These are phyloP conservation scores for Penicillium concentricum DNA, from an alignment of 2,329 filamentous ascomycete species.

Conservation along the genomic window DNA sequence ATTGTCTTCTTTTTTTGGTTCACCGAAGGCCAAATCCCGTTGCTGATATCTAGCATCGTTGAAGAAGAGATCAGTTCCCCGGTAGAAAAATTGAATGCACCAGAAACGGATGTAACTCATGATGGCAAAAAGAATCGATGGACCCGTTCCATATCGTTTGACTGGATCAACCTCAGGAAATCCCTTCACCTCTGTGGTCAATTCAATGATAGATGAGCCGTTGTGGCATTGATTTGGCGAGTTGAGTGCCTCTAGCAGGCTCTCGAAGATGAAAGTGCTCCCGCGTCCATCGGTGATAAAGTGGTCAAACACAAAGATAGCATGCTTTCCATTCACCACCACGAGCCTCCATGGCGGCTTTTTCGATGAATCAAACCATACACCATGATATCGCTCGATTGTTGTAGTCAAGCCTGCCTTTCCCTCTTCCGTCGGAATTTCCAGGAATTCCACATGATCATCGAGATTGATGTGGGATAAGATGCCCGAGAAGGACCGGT, in stretches of 20 bases:
- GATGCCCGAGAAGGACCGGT: conserved; percentile 1
- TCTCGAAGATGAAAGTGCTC: neutral
- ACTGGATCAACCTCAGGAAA: conserved; percentile 5
- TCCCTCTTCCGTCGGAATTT: neutral
- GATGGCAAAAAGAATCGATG: neutral
- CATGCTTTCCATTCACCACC: conserved; percentile 3
- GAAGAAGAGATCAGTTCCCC: neutral
- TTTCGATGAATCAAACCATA: neutral
- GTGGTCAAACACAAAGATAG: conserved; percentile 3
- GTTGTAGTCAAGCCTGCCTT: neutral
- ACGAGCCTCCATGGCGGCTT: conserved; percentile 2
- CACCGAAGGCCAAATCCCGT: neutral
- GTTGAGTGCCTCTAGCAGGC: conserved; percentile 3
- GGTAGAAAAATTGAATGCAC: neutral
- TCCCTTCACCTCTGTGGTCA: neutral
- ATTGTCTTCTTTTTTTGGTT: neutral
- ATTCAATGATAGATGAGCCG: conserved; percentile 3
- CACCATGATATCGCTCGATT: neutral
- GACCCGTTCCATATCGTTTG: neutral
- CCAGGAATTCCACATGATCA: conserved; percentile 1
- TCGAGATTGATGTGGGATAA: conserved; percentile 1
- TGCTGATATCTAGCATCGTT: neutral
- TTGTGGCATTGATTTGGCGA: no score
- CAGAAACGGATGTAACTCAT: neutral
- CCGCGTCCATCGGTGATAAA: conserved; percentile 7